Evolutionary conservation across 73 alveolate species (phyloP).

Genomic region (Uronychia binucleata): DNA sequence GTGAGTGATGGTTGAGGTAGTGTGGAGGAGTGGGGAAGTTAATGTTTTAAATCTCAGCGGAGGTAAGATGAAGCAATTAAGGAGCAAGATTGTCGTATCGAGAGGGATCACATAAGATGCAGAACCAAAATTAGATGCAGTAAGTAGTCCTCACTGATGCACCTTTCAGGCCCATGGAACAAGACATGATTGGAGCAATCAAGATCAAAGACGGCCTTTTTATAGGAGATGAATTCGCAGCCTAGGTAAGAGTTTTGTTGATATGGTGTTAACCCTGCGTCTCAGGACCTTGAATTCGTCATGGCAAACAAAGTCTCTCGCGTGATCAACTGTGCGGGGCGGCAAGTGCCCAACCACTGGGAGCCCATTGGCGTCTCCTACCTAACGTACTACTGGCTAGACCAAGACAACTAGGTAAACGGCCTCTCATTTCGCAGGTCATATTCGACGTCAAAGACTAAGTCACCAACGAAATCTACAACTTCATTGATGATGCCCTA

Average conservation of each 20-base stretch:
- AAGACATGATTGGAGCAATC: slow-evolving; percentile 74
- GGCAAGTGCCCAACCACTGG: slow-evolving; percentile 91
- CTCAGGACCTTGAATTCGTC: slow-evolving; percentile 92
- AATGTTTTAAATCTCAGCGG: background rate
- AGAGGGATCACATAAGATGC: background rate
- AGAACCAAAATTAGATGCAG: background rate
- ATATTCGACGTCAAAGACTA: slow-evolving; percentile 69
- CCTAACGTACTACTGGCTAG: slow-evolving; percentile 93
- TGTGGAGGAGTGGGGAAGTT: background rate
- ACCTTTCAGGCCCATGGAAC: background rate
- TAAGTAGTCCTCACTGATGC: background rate
- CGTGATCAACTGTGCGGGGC: slow-evolving; percentile 95
- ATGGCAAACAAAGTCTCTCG: slow-evolving; percentile 96
- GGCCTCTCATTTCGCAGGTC: slow-evolving; percentile 12
- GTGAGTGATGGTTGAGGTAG: too few species aligned
- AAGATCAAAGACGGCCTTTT: slow-evolving; percentile 79
- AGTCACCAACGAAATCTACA: slow-evolving; percentile 42
- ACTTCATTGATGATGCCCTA: slow-evolving; percentile 74
- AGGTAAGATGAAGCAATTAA: background rate
- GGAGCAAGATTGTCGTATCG: background rate
- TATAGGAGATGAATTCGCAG: slow-evolving; percentile 77
- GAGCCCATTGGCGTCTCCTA: slow-evolving; percentile 93
- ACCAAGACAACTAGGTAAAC: slow-evolving; percentile 81
- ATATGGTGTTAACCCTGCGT: background rate
- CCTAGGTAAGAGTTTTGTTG: slow-evolving; percentile 58